Base-by-base conservation (phyloP, 2,329 filamentous ascomycete genomes). In the Paraconiothyrium sp. region DNA sequence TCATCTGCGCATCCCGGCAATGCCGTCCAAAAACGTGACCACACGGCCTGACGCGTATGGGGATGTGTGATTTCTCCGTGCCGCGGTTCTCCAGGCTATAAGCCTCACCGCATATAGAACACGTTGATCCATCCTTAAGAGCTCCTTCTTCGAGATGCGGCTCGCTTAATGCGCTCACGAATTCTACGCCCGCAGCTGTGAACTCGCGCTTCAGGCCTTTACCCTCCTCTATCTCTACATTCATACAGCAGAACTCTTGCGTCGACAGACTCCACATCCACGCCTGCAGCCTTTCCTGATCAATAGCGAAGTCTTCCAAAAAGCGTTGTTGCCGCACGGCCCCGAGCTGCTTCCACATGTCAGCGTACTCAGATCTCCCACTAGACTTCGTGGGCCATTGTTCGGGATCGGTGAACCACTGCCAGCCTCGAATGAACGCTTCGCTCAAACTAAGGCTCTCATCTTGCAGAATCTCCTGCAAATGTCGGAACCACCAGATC, bases 21-120 rank as follows among this genome's bases (percentile, higher is more conserved):
- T 20, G 22, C 43, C 61, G 57, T 37, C 61, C 58, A 30, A 61
- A 61, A 3, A 61, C 24, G 35, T 64, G 55, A n/a, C 50, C 37
- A 41, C 61, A 61, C 3, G 32, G 27, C 27, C 55, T 61, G 54
- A 22, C 32, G 4, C 7, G 48, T 22, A 24, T 13, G 9, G 20
- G 43, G 32, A 27, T 30, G 44, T 27, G 49, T 55, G 7, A 54
- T 48, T 16, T 35, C 39, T 34, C 16, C 34, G 4, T 34, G n/a
- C 20, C 57, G 34, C 22, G 0, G 30, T 30, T 58, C 54, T 16
- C 14, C 3, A 37, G 54, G 60, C 10, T 50, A 4, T 24, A 16
- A 22, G 27, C 47, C 58, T 10, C 48, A 41, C 27, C 58, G 59
- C 20, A 49, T 24, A 10, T 47, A 24, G 30, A 20, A 43, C 41